These are phyloP conservation scores for Pseudogymnoascus sp. DNA, from an alignment of 2,329 filamentous ascomycete species.

Conservation along the genomic window DNA sequence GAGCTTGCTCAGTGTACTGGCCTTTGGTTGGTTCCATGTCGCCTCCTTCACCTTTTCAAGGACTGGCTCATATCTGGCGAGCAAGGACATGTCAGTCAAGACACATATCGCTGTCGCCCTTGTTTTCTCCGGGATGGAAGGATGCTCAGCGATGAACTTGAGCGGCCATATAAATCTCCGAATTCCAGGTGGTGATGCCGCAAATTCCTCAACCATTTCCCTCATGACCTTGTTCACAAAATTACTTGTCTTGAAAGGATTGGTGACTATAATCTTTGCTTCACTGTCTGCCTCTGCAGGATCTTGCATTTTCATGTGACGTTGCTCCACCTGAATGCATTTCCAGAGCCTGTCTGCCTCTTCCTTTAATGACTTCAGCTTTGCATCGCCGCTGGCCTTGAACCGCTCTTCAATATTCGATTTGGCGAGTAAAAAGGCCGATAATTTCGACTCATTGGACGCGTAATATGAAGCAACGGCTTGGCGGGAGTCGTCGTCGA, in stretches of 20 bases:
- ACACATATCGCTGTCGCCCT: background rate
- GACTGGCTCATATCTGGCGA: background rate
- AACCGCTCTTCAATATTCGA: background rate
- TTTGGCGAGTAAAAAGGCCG: background rate
- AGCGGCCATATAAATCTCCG: background rate
- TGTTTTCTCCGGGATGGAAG: background rate
- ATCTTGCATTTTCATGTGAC: background rate
- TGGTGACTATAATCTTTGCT: background rate
- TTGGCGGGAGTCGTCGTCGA: background rate
- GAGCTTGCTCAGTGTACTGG: background rate
- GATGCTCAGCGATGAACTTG: background rate
- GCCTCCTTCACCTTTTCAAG: background rate
- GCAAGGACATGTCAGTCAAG: background rate
- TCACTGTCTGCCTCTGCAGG: background rate
- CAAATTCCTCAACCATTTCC: background rate
- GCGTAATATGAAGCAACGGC: background rate
- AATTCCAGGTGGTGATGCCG: background rate
- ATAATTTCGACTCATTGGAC: background rate
- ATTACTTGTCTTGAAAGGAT: background rate
- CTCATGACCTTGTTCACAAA: conserved; percentile 1
- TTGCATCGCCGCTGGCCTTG: background rate
- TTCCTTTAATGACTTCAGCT: background rate
- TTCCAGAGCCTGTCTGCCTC: background rate
- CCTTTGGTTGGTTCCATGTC: background rate
- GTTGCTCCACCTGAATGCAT: background rate